phyloP scores from a whole-genome alignment of 441 rosid genomes.

The Sinapis alba region DNA sequence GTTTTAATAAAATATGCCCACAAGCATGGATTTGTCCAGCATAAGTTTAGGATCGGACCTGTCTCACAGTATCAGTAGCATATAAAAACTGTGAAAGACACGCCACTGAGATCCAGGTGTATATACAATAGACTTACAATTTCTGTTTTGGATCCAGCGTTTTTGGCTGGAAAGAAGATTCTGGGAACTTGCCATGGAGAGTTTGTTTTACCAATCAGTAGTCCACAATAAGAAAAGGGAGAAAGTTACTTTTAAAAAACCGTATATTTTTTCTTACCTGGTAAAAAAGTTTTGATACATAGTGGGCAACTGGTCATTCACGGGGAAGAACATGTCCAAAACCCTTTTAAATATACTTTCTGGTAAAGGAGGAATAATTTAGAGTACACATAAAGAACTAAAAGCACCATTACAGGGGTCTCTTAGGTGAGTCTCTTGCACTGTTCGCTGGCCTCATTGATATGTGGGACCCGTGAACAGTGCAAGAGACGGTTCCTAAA shows the following conservation, averaged over 20 bases:
- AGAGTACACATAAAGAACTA: no score
- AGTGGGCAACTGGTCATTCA: constrained; percentile 28
- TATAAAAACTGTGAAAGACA: not conserved
- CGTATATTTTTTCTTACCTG: not conserved
- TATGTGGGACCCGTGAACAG: no score
- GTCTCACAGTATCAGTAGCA: not conserved
- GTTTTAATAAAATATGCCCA: not conserved
- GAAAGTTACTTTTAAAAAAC: not conserved
- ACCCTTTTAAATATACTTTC: constrained; percentile 4
- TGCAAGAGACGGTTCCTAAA: no score
- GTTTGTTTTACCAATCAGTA: not conserved
- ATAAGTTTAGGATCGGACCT: not conserved
- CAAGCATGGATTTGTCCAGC: not conserved
- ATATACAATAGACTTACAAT: not conserved
- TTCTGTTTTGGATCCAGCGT: not conserved
- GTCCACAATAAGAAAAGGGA: not conserved
- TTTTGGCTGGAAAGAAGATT: not conserved
- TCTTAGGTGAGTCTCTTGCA: no score
- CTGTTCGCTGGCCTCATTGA: no score
- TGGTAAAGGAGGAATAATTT: constrained; percentile 27
- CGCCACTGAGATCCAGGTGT: not conserved
- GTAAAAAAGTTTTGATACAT: not conserved
- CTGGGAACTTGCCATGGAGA: not conserved
- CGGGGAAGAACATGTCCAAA: constrained; percentile 19
- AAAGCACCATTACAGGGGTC: no score